These are phyloP conservation scores for Castanea mollissima DNA, from an alignment of 306 rosid genomes.

Conservation along the genomic window DNA sequence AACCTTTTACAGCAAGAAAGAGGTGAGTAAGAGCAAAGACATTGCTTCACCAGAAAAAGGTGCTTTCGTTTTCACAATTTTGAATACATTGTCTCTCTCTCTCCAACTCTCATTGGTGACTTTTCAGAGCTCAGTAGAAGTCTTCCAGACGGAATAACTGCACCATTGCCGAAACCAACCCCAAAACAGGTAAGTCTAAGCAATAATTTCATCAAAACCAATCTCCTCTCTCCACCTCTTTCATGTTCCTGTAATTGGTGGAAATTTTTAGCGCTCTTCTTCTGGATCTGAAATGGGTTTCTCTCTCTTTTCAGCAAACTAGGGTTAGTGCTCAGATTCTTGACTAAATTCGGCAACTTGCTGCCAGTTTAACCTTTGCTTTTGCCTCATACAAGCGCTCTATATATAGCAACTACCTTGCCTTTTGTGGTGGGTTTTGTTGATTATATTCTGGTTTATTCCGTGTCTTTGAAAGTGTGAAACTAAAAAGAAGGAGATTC, in stretches of 20 bases:
- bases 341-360: constrained; percentile 47
- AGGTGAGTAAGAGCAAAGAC: not conserved
- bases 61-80: constrained; percentile 5
- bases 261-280: not conserved
- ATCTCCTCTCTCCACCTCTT: not conserved
- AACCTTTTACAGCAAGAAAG: constrained; percentile 1
- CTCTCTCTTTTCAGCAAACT: not conserved
- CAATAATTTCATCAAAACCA: not conserved
- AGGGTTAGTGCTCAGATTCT: constrained; percentile 28
- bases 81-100: not conserved
- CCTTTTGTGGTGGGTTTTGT: constrained; percentile 31
- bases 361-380: constrained; percentile 27
- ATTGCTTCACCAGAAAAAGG: constrained; percentile 27
- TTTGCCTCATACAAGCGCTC: constrained; percentile 21
- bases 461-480: not conserved
- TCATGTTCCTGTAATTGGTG: not conserved
- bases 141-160: not conserved
- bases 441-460: constrained; percentile 33
- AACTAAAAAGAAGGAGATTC: constrained; percentile 1
- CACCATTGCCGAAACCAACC: constrained; percentile 17
- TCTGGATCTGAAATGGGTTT: constrained; percentile 33
- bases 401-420: constrained; percentile 26
- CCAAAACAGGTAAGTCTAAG: constrained; percentile 10
- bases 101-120: constrained; percentile 33
- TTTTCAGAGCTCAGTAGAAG: constrained; percentile 15